Base-by-base conservation (phyloP, 371 early-diverging fungal genomes). In the Cokeromyces recurvatus region DNA sequence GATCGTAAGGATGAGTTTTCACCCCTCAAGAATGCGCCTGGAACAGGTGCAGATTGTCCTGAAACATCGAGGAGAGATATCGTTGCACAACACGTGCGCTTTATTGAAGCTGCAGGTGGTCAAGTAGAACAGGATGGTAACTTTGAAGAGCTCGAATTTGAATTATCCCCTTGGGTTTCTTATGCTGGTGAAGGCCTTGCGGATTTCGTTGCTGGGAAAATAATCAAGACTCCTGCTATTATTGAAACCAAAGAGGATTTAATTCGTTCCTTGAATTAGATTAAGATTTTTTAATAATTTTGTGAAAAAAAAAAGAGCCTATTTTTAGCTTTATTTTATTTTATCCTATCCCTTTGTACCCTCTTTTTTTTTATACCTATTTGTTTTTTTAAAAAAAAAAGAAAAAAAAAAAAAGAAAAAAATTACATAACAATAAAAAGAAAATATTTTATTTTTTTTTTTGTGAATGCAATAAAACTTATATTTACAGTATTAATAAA, bases 21-120 rank as follows among this genome's bases (percentile, higher is more conserved):
- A 27, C 98, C 98, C n/a, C 72, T 97, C 17, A 97, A 97, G 84
- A 97, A 97, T 62, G 96, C 94, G 7, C 91, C 95, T 19, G 96
- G 96, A 16, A 46, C 85, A 29, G 88, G 84, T 43, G 69, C 63
- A 31, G 98, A 97, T 70, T 87, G 87, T 53, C 97, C 97, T 23
- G 96, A 95, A 71, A 96, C 97, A 8, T 87, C 89, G 21, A 79
- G 94, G 54, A 80, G 82, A 32, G 95, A 94, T 59, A 86, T 95
- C 43, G 70, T 92, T 51, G 72, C 78, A 44, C 95, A 92, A 74
- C 86, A 87, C 60, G 74, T 82, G 29, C 81, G 93, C 34, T 97
- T 90, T 59, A 78, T 89, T 42, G 77, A 84, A 57, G 82, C 77
- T 29, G 94, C 92, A 24, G 98, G 98, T 38, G 95, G 88, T 27